These are phyloP conservation scores for Simplicillium aogashimaense DNA, from an alignment of 2,329 filamentous ascomycete species.

Conservation along the genomic window DNA sequence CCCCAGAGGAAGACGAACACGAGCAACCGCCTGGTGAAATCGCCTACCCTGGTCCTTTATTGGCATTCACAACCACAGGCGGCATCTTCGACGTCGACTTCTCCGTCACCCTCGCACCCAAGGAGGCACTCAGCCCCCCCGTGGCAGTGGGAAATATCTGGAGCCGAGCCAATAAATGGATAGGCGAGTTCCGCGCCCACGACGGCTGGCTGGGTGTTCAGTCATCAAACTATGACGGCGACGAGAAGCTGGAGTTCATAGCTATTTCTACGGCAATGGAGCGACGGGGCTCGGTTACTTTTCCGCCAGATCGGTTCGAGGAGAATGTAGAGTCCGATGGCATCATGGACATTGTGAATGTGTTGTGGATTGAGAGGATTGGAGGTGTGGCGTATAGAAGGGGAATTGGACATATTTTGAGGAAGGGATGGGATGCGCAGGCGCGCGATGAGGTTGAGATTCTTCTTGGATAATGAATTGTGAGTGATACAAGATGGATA, in stretches of 20 bases:
- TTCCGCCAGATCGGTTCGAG: constrained; percentile 26
- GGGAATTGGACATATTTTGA: constrained; percentile 31
- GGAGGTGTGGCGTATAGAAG: constrained; percentile 29
- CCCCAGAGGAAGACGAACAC: constrained; percentile 17
- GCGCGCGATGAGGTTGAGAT: constrained; percentile 28
- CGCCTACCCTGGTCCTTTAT: constrained; percentile 24
- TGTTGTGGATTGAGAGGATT: constrained; percentile 35
- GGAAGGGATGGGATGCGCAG: constrained; percentile 28
- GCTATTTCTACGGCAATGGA: constrained; percentile 30
- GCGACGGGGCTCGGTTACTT: constrained; percentile 29
- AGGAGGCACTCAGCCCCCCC: constrained; percentile 24
- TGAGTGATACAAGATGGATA: no score
- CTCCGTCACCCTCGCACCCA: constrained; percentile 22
- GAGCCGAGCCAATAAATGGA: constrained; percentile 23
- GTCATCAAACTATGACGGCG: constrained; percentile 34
- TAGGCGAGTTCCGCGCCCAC: constrained; percentile 32
- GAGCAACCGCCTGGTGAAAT: constrained; percentile 18
- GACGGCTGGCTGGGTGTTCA: constrained; percentile 34
- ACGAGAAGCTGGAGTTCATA: constrained; percentile 32
- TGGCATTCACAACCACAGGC: constrained; percentile 27
- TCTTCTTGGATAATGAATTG: constrained; percentile 23
- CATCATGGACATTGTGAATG: constrained; percentile 33
- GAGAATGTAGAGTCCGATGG: constrained; percentile 31
- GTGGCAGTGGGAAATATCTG: constrained; percentile 33
- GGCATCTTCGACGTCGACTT: constrained; percentile 31